Conservation (phyloP, 2,329 filamentous ascomycete genomes). For the Neofusicoccum ribis region DNA sequence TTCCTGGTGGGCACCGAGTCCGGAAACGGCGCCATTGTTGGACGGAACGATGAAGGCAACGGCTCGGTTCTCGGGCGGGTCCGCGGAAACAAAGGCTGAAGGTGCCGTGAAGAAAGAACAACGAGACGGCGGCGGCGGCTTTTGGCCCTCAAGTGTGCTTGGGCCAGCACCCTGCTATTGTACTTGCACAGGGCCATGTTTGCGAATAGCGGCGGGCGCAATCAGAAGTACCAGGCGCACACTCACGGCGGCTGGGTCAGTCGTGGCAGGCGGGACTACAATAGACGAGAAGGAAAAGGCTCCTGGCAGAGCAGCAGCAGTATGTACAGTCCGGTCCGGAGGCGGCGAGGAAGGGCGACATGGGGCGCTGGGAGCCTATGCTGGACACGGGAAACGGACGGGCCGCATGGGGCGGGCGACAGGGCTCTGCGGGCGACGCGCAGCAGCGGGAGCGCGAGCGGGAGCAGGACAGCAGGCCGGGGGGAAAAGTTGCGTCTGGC, state of each 20-base stretch:
- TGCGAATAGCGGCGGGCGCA: not conserved
- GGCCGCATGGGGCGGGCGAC: not conserved
- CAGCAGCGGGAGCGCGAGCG: not conserved
- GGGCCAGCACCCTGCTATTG: conserved; percentile 5
- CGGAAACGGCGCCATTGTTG: not conserved
- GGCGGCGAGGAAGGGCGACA: not conserved
- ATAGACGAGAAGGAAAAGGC: conserved; percentile 17
- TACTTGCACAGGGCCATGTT: conserved; percentile 16
- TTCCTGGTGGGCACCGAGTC: not conserved
- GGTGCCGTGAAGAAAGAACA: conserved; percentile 3
- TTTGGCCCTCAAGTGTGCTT: not conserved
- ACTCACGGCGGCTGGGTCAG: not conserved
- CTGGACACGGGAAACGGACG: not conserved
- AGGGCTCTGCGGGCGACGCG: not conserved
- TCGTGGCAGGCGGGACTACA: not conserved
- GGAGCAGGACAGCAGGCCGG: not conserved
- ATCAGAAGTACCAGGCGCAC: not conserved
- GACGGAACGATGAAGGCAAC: not conserved
- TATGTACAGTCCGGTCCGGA: conserved; percentile 5
- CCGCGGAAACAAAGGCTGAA: not conserved
- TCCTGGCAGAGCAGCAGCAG: not conserved
- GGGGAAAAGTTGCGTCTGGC: not conserved
- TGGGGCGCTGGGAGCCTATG: not conserved
- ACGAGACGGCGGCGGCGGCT: conserved; percentile 6
- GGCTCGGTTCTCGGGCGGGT: not conserved